These are phyloP conservation scores for Penicillium psychrosexuale DNA, from an alignment of 2,329 filamentous ascomycete species.

Conservation along the genomic window DNA sequence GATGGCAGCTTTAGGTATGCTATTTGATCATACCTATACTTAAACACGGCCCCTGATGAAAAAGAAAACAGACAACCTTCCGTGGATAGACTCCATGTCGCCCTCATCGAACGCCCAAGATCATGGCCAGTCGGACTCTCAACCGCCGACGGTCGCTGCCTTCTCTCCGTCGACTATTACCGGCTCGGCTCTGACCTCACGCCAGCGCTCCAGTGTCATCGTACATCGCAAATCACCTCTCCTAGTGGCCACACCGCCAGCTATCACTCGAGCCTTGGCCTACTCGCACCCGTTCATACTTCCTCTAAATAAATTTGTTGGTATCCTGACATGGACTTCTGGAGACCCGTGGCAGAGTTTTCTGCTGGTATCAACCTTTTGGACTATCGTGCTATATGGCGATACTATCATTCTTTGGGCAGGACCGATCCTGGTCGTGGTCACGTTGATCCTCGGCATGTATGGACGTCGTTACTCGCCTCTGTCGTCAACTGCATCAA, in stretches of 20 bases:
- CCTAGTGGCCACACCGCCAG: slow-evolving; percentile 86
- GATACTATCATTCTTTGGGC: slow-evolving; percentile 76
- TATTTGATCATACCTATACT: not conserved
- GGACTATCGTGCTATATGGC: slow-evolving; percentile 81
- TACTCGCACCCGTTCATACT: slow-evolving; percentile 94
- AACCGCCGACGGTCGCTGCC: slow-evolving; percentile 74
- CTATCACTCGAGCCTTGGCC: slow-evolving; percentile 88
- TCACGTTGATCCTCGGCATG: slow-evolving; percentile 82
- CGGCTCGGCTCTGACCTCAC: slow-evolving; percentile 63
- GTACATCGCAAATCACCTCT: slow-evolving; percentile 96
- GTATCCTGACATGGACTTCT: slow-evolving; percentile 89
- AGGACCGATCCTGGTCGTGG: slow-evolving; percentile 78
- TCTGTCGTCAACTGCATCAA: slow-evolving; percentile 79
- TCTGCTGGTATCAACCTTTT: slow-evolving; percentile 77
- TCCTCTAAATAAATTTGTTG: slow-evolving; percentile 79
- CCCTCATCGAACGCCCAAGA: slow-evolving; percentile 40
- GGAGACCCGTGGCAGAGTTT: slow-evolving; percentile 97
- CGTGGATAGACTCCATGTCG: slow-evolving; percentile 56
- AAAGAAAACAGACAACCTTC: slow-evolving; percentile 41
- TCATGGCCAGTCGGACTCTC: slow-evolving; percentile 40
- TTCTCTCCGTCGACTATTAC: slow-evolving; percentile 83
- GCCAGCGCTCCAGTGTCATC: slow-evolving; percentile 83
- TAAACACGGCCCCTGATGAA: slow-evolving; percentile 24
- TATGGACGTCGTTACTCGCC: slow-evolving; percentile 87
- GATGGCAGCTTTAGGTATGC: slow-evolving; percentile 52